These are phyloP conservation scores for Boechera divaricarpa DNA, from an alignment of 345 rosid species.

Conservation along the genomic window DNA sequence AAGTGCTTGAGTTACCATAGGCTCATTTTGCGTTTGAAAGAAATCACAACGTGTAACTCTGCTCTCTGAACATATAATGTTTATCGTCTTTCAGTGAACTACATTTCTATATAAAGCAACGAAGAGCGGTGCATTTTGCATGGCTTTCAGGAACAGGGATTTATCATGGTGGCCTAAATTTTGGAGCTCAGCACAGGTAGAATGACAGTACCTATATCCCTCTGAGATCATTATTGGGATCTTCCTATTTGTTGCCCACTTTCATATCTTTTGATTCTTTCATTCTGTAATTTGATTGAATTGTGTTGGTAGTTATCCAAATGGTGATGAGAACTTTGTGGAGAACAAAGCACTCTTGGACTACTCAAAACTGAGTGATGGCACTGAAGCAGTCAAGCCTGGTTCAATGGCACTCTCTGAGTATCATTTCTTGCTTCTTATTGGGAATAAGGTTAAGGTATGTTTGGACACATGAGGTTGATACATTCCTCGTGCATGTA, in stretches of 20 bases:
- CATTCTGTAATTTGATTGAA: constrained; percentile 35
- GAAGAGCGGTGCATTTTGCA: constrained; percentile 97
- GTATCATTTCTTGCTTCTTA: constrained; percentile 93
- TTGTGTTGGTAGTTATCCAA: constrained; percentile 63
- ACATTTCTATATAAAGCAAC: constrained; percentile 95
- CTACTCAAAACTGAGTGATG: constrained; percentile 78
- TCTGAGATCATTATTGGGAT: constrained; percentile 29
- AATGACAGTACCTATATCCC: constrained; percentile 19
- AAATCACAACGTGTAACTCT: constrained; percentile 24
- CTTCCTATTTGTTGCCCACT: constrained; percentile 32
- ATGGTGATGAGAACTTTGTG: constrained; percentile 96
- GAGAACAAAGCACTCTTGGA: constrained; percentile 95
- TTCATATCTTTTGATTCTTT: constrained; percentile 20
- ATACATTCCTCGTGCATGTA: constrained; percentile 17
- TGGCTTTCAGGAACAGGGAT: constrained; percentile 99
- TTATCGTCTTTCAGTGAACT: constrained; percentile 69
- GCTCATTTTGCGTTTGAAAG: constrained; percentile 30
- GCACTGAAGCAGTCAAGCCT: constrained; percentile 75
- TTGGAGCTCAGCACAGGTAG: constrained; percentile 95
- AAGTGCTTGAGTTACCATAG: constrained; percentile 44
- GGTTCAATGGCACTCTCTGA: constrained; percentile 95
- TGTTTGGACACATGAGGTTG: constrained; percentile 40
- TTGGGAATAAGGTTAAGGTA: constrained; percentile 97
- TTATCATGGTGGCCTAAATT: constrained; percentile 92
- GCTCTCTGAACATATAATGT: constrained; percentile 30